Base-by-base conservation (phyloP, 331 rosid species). In the Telfairia occidentalis region DNA sequence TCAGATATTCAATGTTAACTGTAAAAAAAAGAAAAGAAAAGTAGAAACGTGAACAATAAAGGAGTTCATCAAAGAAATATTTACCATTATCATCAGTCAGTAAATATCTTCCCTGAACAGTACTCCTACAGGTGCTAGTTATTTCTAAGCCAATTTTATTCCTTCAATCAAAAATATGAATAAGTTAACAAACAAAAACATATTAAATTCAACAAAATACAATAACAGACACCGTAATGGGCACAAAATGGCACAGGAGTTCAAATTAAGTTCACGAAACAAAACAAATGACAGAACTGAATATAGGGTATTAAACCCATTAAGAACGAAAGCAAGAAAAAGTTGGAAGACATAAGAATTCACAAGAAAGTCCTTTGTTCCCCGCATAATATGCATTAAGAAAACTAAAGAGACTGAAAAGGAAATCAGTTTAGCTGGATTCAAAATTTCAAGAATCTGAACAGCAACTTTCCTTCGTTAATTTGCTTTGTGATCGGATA, bases 71-170 rank as follows among this genome's bases (percentile, higher is more conserved):
- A 76, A 69, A 80, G 54, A 21, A 67, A 21, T 37, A 28, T 16
- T 53, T 52, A 88, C 98, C 98, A 12, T 83, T 88, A 71, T 91
- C 89, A 76, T 94, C 98, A 9, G 98, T 80, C 9, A 91, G 86
- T 37, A 87, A 75, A 85, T 84, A 87, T 84, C 96, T 85, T 70
- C 98, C 98, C 85, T 87, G 97, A 76, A 94, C 95, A n/a, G 98
- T 94, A 82, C 63, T 88, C 74, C 83, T 83, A 83, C 98, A 94
- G 54, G 69, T 4, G 52, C 6, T 84, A 29, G 32, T 73, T 42
- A 29, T 60, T 71, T 71, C 85, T 72, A 91, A 88, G 13, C 96
- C 85, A 59, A 84, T 78, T 71, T 89, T 88, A 60, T 84, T 91
- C 86, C 98, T 88, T 64, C 75, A 53, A 65, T 77, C 69, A 26